Base-by-base conservation (phyloP, 2,329 filamentous ascomycete species). In the Thelonectria olida region DNA sequence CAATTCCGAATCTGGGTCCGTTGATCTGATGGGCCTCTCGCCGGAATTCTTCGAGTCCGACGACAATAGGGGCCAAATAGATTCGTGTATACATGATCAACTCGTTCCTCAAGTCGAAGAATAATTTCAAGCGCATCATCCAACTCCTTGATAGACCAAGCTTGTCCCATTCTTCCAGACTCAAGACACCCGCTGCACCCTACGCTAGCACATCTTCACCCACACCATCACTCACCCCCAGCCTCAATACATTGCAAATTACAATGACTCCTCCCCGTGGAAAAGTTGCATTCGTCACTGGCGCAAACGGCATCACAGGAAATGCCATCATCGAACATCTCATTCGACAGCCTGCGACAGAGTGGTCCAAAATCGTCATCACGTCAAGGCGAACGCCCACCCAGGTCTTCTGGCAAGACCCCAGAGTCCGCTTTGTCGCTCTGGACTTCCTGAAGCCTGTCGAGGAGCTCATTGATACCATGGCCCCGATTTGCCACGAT, bases 301-400 rank as follows among this genome's bases (percentile, higher is more conserved):
- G 64, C 23, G 63, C 60, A 1, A 67, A 67, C 22, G 63, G 64
- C 22, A 67, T 67, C 13, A 67, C 64, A 51, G 63, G 64, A 10
- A 67, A 67, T 52, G 64, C 64, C 34, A 56, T 67, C 10, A 47
- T 67, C 7, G 63, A 67, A 27, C 57, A 67, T 10, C 56, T 67
- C 2, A 65, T 67, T 34, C 60, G 64, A 9, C 50, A 58, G 23
- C 63, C 64, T 10, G 54, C 63, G 19, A 56, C 64, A 0, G 63
- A 67, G 53, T 67, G 63, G 64, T 67, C 64, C 38, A 67, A 67
- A 54, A 67, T 67, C n/a, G 61, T 67, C n/a, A 61, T 67, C 36
- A 67, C 64, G 2, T 67, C 63, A 1, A 34, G 63, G 15, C 48
- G 63, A 9, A 39, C 45, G 19, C 60, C 60, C 9, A 61, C 48